Evolutionary conservation across 257 asterid species (phyloP), one percentile per base, ranked within the genome.

Genomic region (Solanum tacnaense): DNA sequence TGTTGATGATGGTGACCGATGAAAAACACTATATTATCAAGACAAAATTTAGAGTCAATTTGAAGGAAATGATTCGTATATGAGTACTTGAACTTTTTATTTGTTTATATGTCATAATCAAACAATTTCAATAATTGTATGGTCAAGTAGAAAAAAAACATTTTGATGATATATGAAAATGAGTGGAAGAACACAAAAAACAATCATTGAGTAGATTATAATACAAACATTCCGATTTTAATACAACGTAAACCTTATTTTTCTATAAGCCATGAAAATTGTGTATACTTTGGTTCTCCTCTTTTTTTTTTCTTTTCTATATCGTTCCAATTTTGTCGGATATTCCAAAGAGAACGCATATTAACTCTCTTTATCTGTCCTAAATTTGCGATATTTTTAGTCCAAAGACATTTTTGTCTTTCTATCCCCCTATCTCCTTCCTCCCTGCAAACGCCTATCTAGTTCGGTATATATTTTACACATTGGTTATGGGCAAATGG

Each of bases 351-450:
- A 1, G 21, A 81, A 5, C 29, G 2, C 29, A 81, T 18, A 52
- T 49, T 9, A 20, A 21, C 41, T 5, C 68, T 81, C 70, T 81
- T 75, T 81, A 29, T 81, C 6, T 81, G 32, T 29, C 41, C 85
- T 29, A 81, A 81, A 46, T 46, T 18, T 2, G 11, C 41, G 12
- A 49, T 16, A 81, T 49, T 46, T 29, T 44, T 46, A 81, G 29
- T 9, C 41, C 29, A 18, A 25, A 81, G 29, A 81, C 12, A 15
- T 81, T 81, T 81, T 81, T 81, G 70, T 49, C 41, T 81, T 81
- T 81, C 85, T 49, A 18, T 81, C 8, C 41, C 60, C 85, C 41
- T 81, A 81, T 49, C 85, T 81, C 85, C 70, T 81, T 81, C 85
- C 85, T 81, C 41, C 39, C 1, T 29, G 85, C 29, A 81, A 9